Base-by-base conservation (phyloP, 2,329 filamentous ascomycete species). In the Diaporthe citrichinensis region DNA sequence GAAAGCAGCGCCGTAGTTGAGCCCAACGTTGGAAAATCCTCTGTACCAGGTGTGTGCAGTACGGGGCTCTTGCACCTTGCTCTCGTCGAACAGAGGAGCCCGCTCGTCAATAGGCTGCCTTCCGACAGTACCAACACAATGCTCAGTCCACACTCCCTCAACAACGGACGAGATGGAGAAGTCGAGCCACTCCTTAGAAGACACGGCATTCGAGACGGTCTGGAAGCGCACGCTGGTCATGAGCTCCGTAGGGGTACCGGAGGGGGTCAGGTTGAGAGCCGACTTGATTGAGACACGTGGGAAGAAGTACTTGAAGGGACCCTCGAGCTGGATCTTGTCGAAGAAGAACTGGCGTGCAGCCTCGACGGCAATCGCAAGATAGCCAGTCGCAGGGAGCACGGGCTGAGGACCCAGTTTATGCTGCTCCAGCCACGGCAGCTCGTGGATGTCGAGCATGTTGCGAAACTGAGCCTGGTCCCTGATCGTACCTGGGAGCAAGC, bases 341-440 rank as follows among this genome's bases (percentile, higher is more conserved):
- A 6, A 34, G 55, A 23, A 58, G 12, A 81, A 74, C 71, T 80
- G 58, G 59, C 44, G n/a, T 4, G 57, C 25, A 14, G 71, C 71
- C 41, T 72, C 71, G 31, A 72, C 46, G 25, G 55, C 55, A 17
- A 78, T 76, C 34, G 71, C 58, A 3, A 77, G 23, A 34, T 78
- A 78, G 4, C 75, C 77, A 7, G 77, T 61, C 0, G 67, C 61
- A 6, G 77, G 76, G n/a, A 78, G 39, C 59, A 76, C 80, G 17
- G 80, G 78, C 7, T 80, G 77, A 8, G 72, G 76, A 25, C 78
- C 80, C 7, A 79, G 71, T 39, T 78, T 62, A 71, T 81, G 80
- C 41, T 78, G 80, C 49, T 79, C 77, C 28, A 84, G 72, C 75
- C 86, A 87, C 31, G 88, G 83, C 10, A 78, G 75, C 44, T 79